phyloP scores from a whole-genome alignment of 129 eudicot species.

The Glebionis coronaria region DNA sequence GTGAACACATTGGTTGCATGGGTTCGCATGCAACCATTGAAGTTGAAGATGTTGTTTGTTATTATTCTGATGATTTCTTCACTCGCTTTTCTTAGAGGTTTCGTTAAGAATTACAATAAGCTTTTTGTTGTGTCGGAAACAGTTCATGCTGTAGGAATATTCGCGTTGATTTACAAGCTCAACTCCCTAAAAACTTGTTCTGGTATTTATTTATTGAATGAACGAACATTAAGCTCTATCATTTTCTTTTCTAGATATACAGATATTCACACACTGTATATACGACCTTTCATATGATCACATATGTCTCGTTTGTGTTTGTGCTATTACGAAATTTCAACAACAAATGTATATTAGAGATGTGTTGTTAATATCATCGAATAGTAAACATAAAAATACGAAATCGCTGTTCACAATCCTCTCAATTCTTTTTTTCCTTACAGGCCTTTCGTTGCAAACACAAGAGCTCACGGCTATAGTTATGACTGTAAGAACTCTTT shows the following conservation, averaged over 20 bases:
- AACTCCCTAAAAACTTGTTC: constrained; percentile 68
- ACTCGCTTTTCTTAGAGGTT: constrained; percentile 44
- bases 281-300: too few relatives aligned
- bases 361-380: background rate
- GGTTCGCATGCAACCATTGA: constrained; percentile 61
- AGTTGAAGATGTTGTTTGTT: constrained; percentile 57
- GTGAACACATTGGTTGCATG: constrained; percentile 48
- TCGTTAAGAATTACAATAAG: constrained; percentile 47
- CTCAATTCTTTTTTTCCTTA: background rate
- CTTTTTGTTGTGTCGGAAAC: constrained; percentile 68
- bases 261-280: too few relatives aligned
- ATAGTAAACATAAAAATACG: background rate
- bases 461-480: constrained; percentile 85
- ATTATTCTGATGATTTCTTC: constrained; percentile 33
- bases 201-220: constrained; percentile 29
- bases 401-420: background rate
- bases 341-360: background rate
- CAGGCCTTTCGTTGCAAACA: constrained; percentile 82
- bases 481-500: constrained; percentile 50
- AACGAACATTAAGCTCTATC: too few relatives aligned
- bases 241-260: too few relatives aligned
- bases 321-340: too few relatives aligned
- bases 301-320: too few relatives aligned
- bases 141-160: constrained; percentile 65
- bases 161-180: constrained; percentile 73